These are phyloP conservation scores for Botrytis byssoidea DNA, from an alignment of 2,329 filamentous ascomycete species.

Conservation along the genomic window DNA sequence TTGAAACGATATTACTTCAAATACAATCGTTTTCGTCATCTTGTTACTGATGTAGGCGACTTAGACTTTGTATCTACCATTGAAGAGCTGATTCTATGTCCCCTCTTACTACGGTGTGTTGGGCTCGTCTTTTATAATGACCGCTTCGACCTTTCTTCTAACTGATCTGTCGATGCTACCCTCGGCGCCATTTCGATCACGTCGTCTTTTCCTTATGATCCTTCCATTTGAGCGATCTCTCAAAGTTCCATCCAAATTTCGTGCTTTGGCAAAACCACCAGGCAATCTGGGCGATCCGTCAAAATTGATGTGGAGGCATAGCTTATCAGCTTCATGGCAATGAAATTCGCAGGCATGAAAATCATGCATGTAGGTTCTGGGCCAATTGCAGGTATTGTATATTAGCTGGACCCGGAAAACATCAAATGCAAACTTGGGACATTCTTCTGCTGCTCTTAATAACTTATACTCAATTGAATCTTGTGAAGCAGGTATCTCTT, in stretches of 20 bases:
- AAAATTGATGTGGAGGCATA: not conserved
- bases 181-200: not conserved
- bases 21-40: not conserved
- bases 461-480: not conserved
- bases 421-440: not conserved
- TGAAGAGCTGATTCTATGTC: not conserved
- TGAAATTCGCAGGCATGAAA: not conserved
- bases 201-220: not conserved
- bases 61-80: not conserved
- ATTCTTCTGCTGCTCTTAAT: not conserved
- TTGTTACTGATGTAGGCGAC: not conserved
- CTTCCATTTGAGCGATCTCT: not conserved
- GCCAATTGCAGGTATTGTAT: not conserved
- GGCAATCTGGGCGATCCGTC: not conserved
- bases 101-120: no score
- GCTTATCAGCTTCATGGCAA: not conserved
- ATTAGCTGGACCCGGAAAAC: not conserved
- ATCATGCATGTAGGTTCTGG: not conserved
- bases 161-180: not conserved
- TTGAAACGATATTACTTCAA: not conserved
- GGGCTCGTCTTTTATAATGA: not conserved
- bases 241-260: not conserved
- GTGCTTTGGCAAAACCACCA: not conserved
- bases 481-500: not conserved
- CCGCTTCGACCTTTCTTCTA: not conserved